Percentiles rank a stretch among this genome's conserved stretches.
These are phyloP conservation scores for Aspergillus candidus DNA, from an alignment of 2,329 filamentous ascomycete species.

Conservation along the genomic window DNA sequence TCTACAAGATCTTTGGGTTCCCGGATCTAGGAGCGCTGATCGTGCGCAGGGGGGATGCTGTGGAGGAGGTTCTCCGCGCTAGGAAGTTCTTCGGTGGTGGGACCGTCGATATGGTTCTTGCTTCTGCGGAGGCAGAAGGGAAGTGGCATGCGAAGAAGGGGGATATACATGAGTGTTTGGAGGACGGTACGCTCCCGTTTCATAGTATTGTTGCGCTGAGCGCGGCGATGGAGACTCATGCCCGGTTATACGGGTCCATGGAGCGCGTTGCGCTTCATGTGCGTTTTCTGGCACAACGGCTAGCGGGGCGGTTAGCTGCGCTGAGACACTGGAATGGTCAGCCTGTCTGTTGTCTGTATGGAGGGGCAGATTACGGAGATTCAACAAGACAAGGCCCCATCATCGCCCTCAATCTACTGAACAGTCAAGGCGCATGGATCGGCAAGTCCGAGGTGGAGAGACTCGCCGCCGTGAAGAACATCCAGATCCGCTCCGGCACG, in stretches of 20 bases:
- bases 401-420: slow-evolving; percentile 75
- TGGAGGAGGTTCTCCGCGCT: slow-evolving; percentile 56
- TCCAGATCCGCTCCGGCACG: slow-evolving; percentile 82
- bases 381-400: slow-evolving; percentile 59
- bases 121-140: slow-evolving; percentile 59
- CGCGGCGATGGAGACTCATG: slow-evolving; percentile 64
- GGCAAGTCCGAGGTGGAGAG: slow-evolving; percentile 84
- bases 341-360: slow-evolving; percentile 62
- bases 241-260: slow-evolving; percentile 66
- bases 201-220: slow-evolving; percentile 83
- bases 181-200: slow-evolving; percentile 87
- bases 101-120: slow-evolving; percentile 84
- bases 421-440: slow-evolving; percentile 64
- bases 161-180: slow-evolving; percentile 70
- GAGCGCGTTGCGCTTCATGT: slow-evolving; percentile 65
- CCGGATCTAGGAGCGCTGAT: slow-evolving; percentile 84
- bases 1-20: slow-evolving; percentile 98
- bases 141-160: slow-evolving; percentile 78
- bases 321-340: slow-evolving; percentile 65
- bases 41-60: slow-evolving; percentile 58
- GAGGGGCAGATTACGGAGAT: slow-evolving; percentile 39
- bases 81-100: slow-evolving; percentile 88
- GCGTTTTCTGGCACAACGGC: slow-evolving; percentile 52
- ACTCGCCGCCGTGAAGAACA: slow-evolving; percentile 66
- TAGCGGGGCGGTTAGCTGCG: slow-evolving; percentile 53